Conservation (phyloP, 164 flowering plant species). For the Cinnamomum micranthum region DNA sequence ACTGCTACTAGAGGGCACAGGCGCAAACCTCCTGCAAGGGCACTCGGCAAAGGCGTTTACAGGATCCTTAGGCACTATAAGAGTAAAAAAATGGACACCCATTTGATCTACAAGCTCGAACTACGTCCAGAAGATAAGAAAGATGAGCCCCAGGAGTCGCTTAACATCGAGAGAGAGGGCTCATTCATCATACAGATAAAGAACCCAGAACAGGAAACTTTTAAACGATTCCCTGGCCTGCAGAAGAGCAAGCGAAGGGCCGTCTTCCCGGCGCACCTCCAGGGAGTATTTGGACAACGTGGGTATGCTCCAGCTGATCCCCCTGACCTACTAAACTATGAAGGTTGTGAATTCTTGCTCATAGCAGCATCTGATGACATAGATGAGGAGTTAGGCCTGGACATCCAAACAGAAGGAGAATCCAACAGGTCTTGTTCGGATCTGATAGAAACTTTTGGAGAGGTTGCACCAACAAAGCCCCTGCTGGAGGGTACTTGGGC, state of each 20-base stretch:
- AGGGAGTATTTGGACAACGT: slow-evolving; percentile 43
- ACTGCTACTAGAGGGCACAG: slow-evolving; percentile 61
- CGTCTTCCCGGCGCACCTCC: slow-evolving; percentile 63
- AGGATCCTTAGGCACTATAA: slow-evolving; percentile 53
- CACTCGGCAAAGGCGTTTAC: slow-evolving; percentile 71
- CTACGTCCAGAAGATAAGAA: slow-evolving; percentile 40
- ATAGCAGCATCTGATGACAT: slow-evolving; percentile 73
- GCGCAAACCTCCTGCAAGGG: slow-evolving; percentile 41
- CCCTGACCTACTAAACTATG: slow-evolving; percentile 72
- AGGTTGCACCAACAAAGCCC: slow-evolving; percentile 29
- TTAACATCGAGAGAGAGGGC: slow-evolving; percentile 53
- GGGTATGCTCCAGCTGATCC: slow-evolving; percentile 55
- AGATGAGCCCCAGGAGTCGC: slow-evolving; percentile 51
- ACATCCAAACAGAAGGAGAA: slow-evolving; percentile 32
- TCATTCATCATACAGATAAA: slow-evolving; percentile 73
- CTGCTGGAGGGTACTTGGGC: slow-evolving; percentile 48
- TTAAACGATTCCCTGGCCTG: slow-evolving; percentile 34
- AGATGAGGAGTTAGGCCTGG: slow-evolving; percentile 69
- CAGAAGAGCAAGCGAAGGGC: slow-evolving; percentile 63
- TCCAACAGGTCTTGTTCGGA: slow-evolving; percentile 31
- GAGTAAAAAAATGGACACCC: slow-evolving; percentile 45
- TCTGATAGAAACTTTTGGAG: slow-evolving; percentile 43
- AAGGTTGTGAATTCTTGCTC: slow-evolving; percentile 77
- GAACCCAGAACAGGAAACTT: slow-evolving; percentile 53
- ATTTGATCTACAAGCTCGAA: slow-evolving; percentile 78